These are phyloP conservation scores for Boeremia lycopersici DNA, from an alignment of 2,329 filamentous ascomycete genomes.

Conservation along the genomic window DNA sequence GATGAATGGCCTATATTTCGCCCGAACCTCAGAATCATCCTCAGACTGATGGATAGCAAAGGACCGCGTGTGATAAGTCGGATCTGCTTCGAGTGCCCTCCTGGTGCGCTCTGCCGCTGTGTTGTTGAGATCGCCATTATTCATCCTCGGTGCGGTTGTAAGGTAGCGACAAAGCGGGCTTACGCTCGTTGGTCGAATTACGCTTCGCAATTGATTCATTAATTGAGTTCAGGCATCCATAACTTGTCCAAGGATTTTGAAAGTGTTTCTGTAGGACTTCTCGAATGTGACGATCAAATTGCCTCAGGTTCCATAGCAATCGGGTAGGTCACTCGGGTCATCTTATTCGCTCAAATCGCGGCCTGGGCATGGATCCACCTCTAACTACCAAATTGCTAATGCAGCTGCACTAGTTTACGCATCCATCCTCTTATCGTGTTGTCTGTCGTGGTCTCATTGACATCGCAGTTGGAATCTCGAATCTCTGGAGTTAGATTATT, in stretches of 20 bases:
- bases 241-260: background rate
- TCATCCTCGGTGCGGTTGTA: conserved; percentile 1
- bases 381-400: background rate
- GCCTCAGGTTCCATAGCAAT: conserved; percentile 1
- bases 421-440: background rate
- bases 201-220: conserved; percentile 4
- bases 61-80: conserved; percentile 25
- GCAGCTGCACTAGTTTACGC: background rate
- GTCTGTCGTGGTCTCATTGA: background rate
- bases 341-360: background rate
- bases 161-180: conserved; percentile 1
- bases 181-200: background rate
- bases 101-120: conserved; percentile 25
- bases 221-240: background rate
- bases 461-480: background rate
- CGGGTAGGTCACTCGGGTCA: conserved; percentile 4
- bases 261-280: background rate
- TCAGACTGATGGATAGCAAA: conserved; percentile 55
- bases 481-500: background rate
- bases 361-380: background rate
- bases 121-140: conserved; percentile 36
- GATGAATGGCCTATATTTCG: conserved; percentile 64
- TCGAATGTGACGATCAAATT: background rate
- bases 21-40: conserved; percentile 55
- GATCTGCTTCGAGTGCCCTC: conserved; percentile 19